Evolutionary conservation across 2,329 filamentous ascomycete species (phyloP), one percentile per base, ranked within the genome.

Genomic region (Chalara sp.): DNA sequence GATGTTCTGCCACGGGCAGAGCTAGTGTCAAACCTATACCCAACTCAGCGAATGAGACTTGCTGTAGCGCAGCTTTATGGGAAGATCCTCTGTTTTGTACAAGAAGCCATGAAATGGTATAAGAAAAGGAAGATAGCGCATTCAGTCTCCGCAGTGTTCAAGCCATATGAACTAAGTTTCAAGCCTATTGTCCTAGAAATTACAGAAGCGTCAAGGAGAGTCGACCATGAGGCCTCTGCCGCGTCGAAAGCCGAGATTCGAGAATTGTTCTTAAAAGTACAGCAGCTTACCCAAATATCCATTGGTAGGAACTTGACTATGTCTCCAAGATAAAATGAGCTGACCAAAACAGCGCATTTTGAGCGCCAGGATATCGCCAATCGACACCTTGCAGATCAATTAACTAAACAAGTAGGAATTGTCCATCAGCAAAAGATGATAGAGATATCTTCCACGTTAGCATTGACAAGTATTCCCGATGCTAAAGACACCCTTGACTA

Each of bases 81-180:
- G 5, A 32, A 56, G 7, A 52, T 58, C 13, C 32, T 56, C 4
- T 30, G 45, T 30, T 58, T 58, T 44, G 10, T 53, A 6, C 32
- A 33, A 33, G 30, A 40, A 31, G 46, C 52, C 11, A 45, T 55
- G 21, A 52, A 46, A 10, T 58, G 56, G 54, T 58, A 52, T 40
- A 52, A 40, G 10, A 35, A 55, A 48, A 43, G 55, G 11, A 51
- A 45, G 31, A 11, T 53, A 7, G 31, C 31, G n/a, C 53, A 55
- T 21, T 31, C 45, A 29, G 32, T 54, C 4, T 42, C 32, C 4
- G 40, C 50, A 32, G 39, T 56, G 2, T 46, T 49, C 5, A 37
- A 43, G 11, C 51, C 51, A 28, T 44, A 40, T 28, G 35, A 41
- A 5, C 42, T 53, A 6, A 48, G 48, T 21, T 54, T 43, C 40